phyloP scores from a whole-genome alignment of 805 yeast species.

The Nematodospora valgi region DNA sequence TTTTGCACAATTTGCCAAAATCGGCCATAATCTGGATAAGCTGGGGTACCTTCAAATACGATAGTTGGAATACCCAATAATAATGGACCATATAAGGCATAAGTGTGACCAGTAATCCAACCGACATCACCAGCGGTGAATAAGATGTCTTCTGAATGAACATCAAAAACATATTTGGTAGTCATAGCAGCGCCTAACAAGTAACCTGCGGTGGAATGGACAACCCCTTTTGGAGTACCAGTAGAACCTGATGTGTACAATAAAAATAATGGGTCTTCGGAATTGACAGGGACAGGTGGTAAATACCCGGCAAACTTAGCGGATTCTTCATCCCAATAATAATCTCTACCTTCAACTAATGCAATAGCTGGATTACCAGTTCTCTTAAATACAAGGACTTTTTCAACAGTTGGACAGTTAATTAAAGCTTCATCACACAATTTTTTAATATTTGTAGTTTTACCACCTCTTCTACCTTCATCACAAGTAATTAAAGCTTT shows the following conservation, averaged over 20 bases:
- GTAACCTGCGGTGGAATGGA: constrained; percentile 79
- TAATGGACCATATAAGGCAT: constrained; percentile 79
- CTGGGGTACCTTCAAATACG: constrained; percentile 85
- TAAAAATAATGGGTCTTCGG: constrained; percentile 82
- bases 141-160: constrained; percentile 67
- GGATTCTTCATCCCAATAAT: constrained; percentile 73
- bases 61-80: constrained; percentile 73
- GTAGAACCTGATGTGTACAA: constrained; percentile 86
- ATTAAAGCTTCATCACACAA: constrained; percentile 78
- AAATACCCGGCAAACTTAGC: constrained; percentile 62
- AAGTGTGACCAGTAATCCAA: constrained; percentile 89
- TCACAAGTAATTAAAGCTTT: constrained; percentile 75
- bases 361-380: constrained; percentile 59
- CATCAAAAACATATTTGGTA: constrained; percentile 72
- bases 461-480: constrained; percentile 82
- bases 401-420: constrained; percentile 61
- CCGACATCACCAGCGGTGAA: constrained; percentile 92
- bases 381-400: constrained; percentile 71
- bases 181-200: constrained; percentile 70
- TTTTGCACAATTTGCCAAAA: constrained; percentile 75
- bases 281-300: constrained; percentile 70
- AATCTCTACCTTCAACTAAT: constrained; percentile 57
- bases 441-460: constrained; percentile 73
- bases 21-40: constrained; percentile 76
- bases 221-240: constrained; percentile 86